Conservation (phyloP, 2,329 filamentous ascomycete species). For the Phaeomoniella chlamydospora region DNA sequence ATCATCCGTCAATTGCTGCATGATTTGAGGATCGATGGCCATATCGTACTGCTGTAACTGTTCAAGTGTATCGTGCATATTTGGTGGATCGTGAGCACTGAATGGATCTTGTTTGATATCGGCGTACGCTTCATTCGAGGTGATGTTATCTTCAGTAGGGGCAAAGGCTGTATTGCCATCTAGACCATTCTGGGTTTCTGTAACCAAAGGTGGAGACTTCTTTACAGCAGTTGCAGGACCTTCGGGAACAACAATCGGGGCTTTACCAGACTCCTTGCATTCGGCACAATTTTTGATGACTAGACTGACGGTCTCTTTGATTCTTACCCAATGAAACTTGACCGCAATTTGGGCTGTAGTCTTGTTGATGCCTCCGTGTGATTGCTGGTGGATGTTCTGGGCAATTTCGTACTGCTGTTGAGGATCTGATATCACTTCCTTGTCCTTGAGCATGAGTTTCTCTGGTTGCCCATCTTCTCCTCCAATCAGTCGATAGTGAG, state of each 20-base stretch:
- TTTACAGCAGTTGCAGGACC: slow-evolving; percentile 2
- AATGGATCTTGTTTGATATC: slow-evolving; percentile 1
- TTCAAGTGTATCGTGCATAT: slow-evolving; percentile 20
- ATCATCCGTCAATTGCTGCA: slow-evolving; percentile 32
- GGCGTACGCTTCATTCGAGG: slow-evolving; percentile 4
- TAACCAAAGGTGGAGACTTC: background rate
- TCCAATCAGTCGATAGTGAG: slow-evolving; percentile 72
- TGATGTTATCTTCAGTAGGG: slow-evolving; percentile 5
- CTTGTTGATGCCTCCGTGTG: slow-evolving; percentile 94
- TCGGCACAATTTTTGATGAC: slow-evolving; percentile 84
- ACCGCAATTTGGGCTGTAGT: slow-evolving; percentile 89
- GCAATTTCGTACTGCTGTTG: slow-evolving; percentile 84
- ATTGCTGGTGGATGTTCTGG: slow-evolving; percentile 54
- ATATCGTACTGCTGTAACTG: slow-evolving; percentile 31
- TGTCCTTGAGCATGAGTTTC: slow-evolving; percentile 91
- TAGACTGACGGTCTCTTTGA: slow-evolving; percentile 92
- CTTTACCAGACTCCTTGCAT: slow-evolving; percentile 68
- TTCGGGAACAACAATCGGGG: slow-evolving; percentile 21
- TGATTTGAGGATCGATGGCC: slow-evolving; percentile 48
- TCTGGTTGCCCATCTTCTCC: slow-evolving; percentile 38
- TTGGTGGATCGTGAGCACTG: slow-evolving; percentile 13
- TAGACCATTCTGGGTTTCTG: slow-evolving; percentile 10
- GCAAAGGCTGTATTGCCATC: slow-evolving; percentile 7
- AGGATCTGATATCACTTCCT: slow-evolving; percentile 88
- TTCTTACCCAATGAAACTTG: slow-evolving; percentile 91